Evolutionary conservation across 805 yeast genomes (phyloP).

Genomic region (Metschnikowia similis): DNA sequence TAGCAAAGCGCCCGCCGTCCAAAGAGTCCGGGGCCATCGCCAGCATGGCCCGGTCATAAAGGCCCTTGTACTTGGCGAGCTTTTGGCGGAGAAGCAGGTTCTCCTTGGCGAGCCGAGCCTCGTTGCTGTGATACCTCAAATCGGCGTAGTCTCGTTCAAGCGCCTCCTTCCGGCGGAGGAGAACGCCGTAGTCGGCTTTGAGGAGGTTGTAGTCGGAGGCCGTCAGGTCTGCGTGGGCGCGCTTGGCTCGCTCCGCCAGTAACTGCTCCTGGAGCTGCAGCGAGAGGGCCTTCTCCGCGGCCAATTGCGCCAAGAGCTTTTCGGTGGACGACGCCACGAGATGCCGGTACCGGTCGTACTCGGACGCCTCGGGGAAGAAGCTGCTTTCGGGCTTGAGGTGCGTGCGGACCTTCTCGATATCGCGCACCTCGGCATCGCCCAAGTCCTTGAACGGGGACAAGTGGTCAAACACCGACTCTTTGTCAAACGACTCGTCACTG

Average conservation of each 20-base stretch:
- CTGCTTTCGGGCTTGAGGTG: neutral
- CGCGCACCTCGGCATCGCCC: neutral
- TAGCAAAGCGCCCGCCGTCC: neutral
- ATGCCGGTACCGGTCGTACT: slow-evolving; percentile 25
- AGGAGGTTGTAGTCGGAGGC: slow-evolving; percentile 10
- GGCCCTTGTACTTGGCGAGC: slow-evolving; percentile 30
- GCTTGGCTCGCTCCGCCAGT: neutral
- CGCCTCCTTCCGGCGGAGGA: slow-evolving; percentile 4
- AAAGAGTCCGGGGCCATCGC: neutral
- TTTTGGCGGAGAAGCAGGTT: slow-evolving; percentile 30
- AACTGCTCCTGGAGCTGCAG: slow-evolving; percentile 5
- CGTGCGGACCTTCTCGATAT: neutral
- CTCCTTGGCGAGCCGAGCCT: slow-evolving; percentile 22
- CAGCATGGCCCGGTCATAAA: slow-evolving; percentile 19
- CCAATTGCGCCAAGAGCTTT: slow-evolving; percentile 20
- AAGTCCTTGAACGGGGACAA: neutral
- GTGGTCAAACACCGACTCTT: slow-evolving; percentile 1
- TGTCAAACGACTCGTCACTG: neutral
- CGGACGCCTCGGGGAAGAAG: slow-evolving; percentile 13
- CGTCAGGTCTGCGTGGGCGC: slow-evolving; percentile 1
- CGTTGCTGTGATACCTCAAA: slow-evolving; percentile 4
- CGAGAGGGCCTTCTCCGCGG: slow-evolving; percentile 3
- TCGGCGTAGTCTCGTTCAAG: slow-evolving; percentile 5
- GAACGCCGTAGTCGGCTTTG: neutral
- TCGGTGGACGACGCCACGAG: slow-evolving; percentile 26